Evolutionary conservation across 2,329 filamentous ascomycete genomes (phyloP).

Genomic region (Laburnicola sp.): DNA sequence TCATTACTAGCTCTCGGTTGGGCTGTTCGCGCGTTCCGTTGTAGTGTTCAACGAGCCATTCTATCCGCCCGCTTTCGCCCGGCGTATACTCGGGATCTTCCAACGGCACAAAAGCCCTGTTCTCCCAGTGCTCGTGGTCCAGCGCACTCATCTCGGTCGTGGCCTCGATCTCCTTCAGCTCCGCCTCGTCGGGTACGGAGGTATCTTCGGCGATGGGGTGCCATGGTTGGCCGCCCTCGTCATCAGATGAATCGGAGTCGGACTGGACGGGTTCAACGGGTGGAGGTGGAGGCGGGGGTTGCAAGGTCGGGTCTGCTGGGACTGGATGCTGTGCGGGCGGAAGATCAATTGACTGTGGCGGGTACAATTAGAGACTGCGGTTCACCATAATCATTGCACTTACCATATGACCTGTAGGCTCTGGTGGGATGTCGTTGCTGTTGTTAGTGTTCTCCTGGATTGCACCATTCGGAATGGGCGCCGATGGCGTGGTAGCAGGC

Average conservation of each 20-base stretch:
- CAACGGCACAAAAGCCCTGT: constrained; percentile 57
- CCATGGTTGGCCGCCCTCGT: constrained; percentile 51
- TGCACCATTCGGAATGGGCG: constrained; percentile 20
- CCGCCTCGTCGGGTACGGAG: constrained; percentile 59
- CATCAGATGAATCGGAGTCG: constrained; percentile 41
- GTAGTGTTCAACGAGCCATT: constrained; percentile 62
- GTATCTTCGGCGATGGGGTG: constrained; percentile 60
- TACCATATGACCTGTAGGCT: neutral
- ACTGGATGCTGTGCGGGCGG: constrained; percentile 28
- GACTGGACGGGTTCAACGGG: constrained; percentile 34
- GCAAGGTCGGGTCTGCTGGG: constrained; percentile 23
- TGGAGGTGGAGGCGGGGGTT: constrained; percentile 40
- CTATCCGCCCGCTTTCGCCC: constrained; percentile 58
- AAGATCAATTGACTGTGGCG: constrained; percentile 20
- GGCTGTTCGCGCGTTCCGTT: constrained; percentile 64
- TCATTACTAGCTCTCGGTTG: constrained; percentile 62
- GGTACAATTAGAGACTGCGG: constrained; percentile 14
- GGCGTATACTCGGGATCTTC: constrained; percentile 62
- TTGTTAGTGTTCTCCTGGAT: constrained; percentile 10
- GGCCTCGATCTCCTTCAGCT: constrained; percentile 61
- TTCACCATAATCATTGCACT: neutral
- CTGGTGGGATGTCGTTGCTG: constrained; percentile 9
- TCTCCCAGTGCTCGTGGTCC: constrained; percentile 63
- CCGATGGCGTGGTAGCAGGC: constrained; percentile 16
- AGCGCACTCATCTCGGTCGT: constrained; percentile 57